Base-by-base conservation (phyloP, 306 rosid genomes). In the Sphenostylis stenocarpa region DNA sequence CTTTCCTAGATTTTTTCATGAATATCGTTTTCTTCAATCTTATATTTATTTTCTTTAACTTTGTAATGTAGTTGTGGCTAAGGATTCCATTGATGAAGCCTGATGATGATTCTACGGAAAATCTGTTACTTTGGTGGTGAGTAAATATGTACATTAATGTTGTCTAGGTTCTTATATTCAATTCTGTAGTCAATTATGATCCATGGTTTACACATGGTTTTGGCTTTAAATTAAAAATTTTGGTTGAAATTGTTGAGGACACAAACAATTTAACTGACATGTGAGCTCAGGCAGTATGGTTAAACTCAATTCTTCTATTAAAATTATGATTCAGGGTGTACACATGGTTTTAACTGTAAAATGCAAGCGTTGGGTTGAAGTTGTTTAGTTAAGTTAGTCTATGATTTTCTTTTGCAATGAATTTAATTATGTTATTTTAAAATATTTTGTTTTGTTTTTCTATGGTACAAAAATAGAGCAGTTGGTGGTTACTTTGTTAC, bases 71-170 rank as follows among this genome's bases (percentile, higher is more conserved):
- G 98, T 49, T 96, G 85, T 96, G 97, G 97, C 94, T 96, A 66
- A 89, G 99, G 86, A 86, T 92, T 88, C 93, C 97, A 13, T 80
- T 96, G 83, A 82, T 76, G 77, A 90, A 86, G 78, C 67, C 74
- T 16, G 98, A 92, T 26, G 90, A 86, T 20, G 94, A 96, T 57
- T 83, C 86, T 47, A 58, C 16, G 48, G 91, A 20, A 68, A 76
- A 38, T 70, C 89, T 36, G 88, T 64, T 77, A 24, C 82, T 61
- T 66, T n/a, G n/a, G n/a, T 16, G 91, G 99, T 96, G 75, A 90
- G 97, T 87, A n/a, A 73, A 36, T 41, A 72, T 72, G 48, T 55
- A 79, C 55, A 57, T 7, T 71, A 63, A 52, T 71, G 68, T 52
- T 15, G 16, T 60, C 53, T 8, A 65, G 19, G 68, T n/a, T 58